Evolutionary conservation across 441 rosid species (phyloP).

Genomic region (Theobroma grandiflorum): DNA sequence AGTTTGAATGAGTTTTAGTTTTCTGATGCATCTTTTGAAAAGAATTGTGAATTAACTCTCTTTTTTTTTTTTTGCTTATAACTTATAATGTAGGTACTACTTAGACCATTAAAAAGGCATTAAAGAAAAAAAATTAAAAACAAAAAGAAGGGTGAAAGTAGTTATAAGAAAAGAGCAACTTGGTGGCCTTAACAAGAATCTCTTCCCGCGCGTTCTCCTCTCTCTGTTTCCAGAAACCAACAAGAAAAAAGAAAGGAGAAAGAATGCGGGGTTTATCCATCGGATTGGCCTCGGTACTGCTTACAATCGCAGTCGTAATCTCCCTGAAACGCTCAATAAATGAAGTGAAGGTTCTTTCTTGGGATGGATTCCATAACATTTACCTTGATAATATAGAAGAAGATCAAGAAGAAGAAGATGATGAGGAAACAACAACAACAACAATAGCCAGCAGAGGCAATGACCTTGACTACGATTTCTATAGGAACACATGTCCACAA

Average conservation of each 20-base stretch:
- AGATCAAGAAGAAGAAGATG: background rate
- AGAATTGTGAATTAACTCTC: no score
- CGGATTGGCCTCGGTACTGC: background rate
- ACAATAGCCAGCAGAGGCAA: no score
- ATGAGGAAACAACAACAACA: background rate
- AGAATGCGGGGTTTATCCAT: background rate
- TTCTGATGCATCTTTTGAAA: no score
- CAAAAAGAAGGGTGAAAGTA: no score
- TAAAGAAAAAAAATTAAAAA: no score
- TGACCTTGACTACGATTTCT: conserved; percentile 29
- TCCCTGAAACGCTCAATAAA: background rate
- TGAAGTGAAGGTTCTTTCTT: background rate
- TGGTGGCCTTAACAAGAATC: background rate
- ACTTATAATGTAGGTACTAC: no score
- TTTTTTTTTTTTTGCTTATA: no score
- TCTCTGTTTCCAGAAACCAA: background rate
- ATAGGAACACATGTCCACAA: conserved; percentile 33
- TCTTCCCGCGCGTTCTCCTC: background rate
- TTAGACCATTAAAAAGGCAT: no score
- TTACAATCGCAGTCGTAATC: background rate
- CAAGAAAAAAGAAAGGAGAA: background rate
- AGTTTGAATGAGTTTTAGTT: no score
- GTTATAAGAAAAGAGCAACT: background rate
- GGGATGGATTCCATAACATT: background rate
- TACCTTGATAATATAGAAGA: conserved; percentile 4